Percentiles rank a stretch among this genome's conserved stretches.
Conservation (phyloP, 1,284 basidiomycete species). For the Trichosporon sp. region DNA sequence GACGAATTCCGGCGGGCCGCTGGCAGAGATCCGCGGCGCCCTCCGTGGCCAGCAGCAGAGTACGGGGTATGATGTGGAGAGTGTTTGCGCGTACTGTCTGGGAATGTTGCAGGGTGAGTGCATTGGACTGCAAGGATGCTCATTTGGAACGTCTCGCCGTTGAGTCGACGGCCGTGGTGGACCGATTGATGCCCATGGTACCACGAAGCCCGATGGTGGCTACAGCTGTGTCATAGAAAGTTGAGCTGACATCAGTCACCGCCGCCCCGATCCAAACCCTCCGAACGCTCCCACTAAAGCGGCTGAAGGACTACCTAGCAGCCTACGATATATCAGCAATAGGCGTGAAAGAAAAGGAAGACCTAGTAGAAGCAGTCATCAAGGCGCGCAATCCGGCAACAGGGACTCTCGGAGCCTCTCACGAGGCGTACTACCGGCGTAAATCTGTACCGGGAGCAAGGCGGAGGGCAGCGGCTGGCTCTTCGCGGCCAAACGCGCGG, state of each 20-base stretch:
- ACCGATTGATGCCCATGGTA: no score
- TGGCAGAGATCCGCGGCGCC: slow-evolving; percentile 27
- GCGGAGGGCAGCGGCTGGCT: background rate
- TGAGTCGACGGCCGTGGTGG: no score
- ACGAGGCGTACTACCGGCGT: slow-evolving; percentile 44
- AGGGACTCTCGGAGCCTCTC: slow-evolving; percentile 38
- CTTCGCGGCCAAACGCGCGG: background rate
- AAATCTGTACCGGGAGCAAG: slow-evolving; percentile 33
- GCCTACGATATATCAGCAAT: slow-evolving; percentile 41
- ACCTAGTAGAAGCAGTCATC: slow-evolving; percentile 42
- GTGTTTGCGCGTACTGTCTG: slow-evolving; percentile 41
- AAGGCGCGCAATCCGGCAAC: slow-evolving; percentile 36
- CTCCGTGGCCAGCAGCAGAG: slow-evolving; percentile 18
- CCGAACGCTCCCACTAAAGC: slow-evolving; percentile 40
- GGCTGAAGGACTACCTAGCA: slow-evolving; percentile 44
- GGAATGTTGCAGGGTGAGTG: slow-evolving; percentile 45
- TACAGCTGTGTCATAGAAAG: background rate
- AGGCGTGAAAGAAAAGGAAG: slow-evolving; percentile 44
- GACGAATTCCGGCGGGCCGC: slow-evolving; percentile 9
- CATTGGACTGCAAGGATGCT: background rate
- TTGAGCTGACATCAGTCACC: slow-evolving; percentile 30
- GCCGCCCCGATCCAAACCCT: slow-evolving; percentile 35
- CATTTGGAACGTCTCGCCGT: no score
- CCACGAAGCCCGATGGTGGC: no score
- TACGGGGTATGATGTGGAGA: slow-evolving; percentile 42